Evolutionary conservation across 1,139 yeast species (phyloP).

Genomic region (Blastobotrys buckinghamii): DNA sequence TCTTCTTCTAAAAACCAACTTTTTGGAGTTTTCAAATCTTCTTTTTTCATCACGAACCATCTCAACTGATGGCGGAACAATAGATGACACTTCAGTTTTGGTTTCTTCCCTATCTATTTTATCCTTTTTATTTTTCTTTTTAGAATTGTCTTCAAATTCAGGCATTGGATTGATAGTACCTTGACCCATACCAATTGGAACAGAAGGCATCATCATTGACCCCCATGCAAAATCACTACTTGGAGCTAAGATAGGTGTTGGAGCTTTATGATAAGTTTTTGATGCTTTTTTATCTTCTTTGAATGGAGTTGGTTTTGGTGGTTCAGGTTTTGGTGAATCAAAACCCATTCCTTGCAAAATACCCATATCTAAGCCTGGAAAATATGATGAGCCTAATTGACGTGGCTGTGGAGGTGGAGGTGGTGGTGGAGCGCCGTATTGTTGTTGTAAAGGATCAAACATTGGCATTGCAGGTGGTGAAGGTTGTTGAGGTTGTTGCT

Average conservation of each 20-base stretch:
- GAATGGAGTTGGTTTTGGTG: background rate
- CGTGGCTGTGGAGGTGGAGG: background rate
- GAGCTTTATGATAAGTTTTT: background rate
- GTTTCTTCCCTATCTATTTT: conserved; percentile 1
- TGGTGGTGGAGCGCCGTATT: background rate
- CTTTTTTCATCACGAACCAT: conserved; percentile 10
- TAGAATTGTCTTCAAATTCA: background rate
- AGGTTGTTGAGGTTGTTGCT: background rate
- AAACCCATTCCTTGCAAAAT: conserved; percentile 1
- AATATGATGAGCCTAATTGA: background rate
- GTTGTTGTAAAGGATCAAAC: conserved; percentile 5
- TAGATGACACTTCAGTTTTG: background rate
- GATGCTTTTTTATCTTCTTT: background rate
- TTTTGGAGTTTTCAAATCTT: conserved; percentile 18
- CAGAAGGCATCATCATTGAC: conserved; percentile 7
- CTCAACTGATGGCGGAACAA: conserved; percentile 4
- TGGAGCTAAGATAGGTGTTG: background rate
- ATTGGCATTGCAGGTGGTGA: conserved; percentile 4
- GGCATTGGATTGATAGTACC: conserved; percentile 2
- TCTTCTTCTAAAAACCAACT: conserved; percentile 18
- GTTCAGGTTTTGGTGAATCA: background rate
- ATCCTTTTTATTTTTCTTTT: background rate
- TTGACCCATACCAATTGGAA: conserved; percentile 2
- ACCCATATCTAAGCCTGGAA: conserved; percentile 4
- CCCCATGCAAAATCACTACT: background rate